Base-by-base conservation (phyloP, 2,329 filamentous ascomycete genomes). In the Fusarium tanahbumbuense region DNA sequence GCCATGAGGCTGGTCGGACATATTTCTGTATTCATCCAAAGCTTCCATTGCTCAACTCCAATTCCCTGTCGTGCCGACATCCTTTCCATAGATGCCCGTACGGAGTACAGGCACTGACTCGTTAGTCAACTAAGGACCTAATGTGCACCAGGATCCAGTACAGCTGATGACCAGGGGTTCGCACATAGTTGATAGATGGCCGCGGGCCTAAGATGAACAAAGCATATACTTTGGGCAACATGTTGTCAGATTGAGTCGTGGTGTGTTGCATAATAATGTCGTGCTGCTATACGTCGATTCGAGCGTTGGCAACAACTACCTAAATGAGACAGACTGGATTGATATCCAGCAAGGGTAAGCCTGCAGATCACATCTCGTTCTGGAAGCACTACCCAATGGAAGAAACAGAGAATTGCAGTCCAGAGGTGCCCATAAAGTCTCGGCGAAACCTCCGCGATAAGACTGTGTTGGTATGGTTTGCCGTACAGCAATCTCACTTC, bases 1-100 rank as follows among this genome's bases (percentile, higher is more conserved):
- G 60, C 64, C 61, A 58, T 58, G 70, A 69, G 71, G 56, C 55
- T 67, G 62, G 52, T 52, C 62, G 54, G 60, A 74, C 49, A 63
- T 73, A 67, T 53, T 71, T 66, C 68, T 71, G 41, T 46, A 66
- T 59, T 67, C 68, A 71, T 72, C 65, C 56, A 70, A 63, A 68
- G 50, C 72, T 60, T 62, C 67, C 55, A 72, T 72, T 65, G 47
- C 58, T 58, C 22, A 60, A 50, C 50, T 59, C 48, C 54, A 60
- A 50, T 52, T 65, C 60, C 48, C 54, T 60, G 64, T 66, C 57
- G 58, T 65, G 25, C 65, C 72, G 65, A 67, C 47, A 60, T 46
- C 37, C 27, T 28, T 18, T n/a, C 23, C n/a, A 42, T 9, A 28
- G 22, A 42, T 42, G 34, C 16, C 34, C 34, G 49, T 53, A 53